A percentile compares a stretch with the other conserved stretches of the same genome.
Conservation (phyloP, 345 rosid species). For the Eutrema japonicum region DNA sequence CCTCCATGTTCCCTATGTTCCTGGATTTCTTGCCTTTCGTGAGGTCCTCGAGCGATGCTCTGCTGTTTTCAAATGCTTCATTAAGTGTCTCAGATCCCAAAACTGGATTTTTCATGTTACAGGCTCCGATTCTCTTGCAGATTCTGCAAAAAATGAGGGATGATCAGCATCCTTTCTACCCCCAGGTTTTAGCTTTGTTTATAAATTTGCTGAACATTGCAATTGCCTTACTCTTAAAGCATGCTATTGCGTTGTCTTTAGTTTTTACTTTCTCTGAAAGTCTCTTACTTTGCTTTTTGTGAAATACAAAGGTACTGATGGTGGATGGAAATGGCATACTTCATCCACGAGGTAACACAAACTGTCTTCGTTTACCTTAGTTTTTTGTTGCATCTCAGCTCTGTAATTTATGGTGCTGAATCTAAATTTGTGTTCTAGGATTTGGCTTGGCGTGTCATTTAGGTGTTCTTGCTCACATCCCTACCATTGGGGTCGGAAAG, state of each 20-base stretch:
- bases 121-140: slow-evolving; percentile 75
- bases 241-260: slow-evolving; percentile 20
- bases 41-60: slow-evolving; percentile 53
- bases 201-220: slow-evolving; percentile 10
- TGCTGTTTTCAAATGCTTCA: slow-evolving; percentile 19
- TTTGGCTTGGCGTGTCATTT: slow-evolving; percentile 92
- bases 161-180: slow-evolving; percentile 54
- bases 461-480: slow-evolving; percentile 78
- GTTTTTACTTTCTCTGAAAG: not conserved
- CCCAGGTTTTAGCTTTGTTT: slow-evolving; percentile 59
- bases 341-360: slow-evolving; percentile 80
- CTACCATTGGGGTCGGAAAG: slow-evolving; percentile 86
- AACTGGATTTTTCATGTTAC: slow-evolving; percentile 13
- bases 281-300: slow-evolving; percentile 38
- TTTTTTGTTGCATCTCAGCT: slow-evolving; percentile 2
- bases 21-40: slow-evolving; percentile 90
- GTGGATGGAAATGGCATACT: slow-evolving; percentile 97
- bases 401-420: slow-evolving; percentile 17
- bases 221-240: slow-evolving; percentile 7
- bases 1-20: slow-evolving; percentile 69
- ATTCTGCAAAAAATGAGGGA: slow-evolving; percentile 70
- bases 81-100: slow-evolving; percentile 22
- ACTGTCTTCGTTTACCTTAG: not conserved
- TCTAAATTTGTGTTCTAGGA: slow-evolving; percentile 50
- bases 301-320: slow-evolving; percentile 63